Evolutionary conservation across 352 stramenopile genomes (phyloP).

Genomic region (Phytophthora sansomeana): DNA sequence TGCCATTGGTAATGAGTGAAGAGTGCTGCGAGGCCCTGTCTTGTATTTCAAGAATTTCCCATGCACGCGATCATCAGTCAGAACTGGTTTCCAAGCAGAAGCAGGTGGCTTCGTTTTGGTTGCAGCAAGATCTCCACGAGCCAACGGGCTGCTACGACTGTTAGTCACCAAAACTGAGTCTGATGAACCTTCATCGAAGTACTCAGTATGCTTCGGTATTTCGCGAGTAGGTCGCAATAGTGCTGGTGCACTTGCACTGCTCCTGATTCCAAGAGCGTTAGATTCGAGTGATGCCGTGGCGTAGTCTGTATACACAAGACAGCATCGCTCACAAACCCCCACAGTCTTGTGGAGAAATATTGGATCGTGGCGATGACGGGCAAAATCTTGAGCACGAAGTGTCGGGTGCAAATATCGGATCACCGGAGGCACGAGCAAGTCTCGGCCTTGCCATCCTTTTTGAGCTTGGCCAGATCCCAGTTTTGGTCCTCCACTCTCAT

Average conservation of each 20-base stretch:
- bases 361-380: conserved; percentile 90
- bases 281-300: conserved; percentile 73
- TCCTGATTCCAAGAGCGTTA: conserved; percentile 60
- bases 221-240: conserved; percentile 71
- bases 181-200: conserved; percentile 43
- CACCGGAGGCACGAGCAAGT: conserved; percentile 92
- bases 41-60: conserved; percentile 21
- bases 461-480: conserved; percentile 1
- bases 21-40: conserved; percentile 30
- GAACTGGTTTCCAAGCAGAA: conserved; percentile 69
- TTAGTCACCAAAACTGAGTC: conserved; percentile 39
- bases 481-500: conserved; percentile 16
- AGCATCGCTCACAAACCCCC: conserved; percentile 93
- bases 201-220: conserved; percentile 52
- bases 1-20: conserved; percentile 49
- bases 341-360: conserved; percentile 96
- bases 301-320: conserved; percentile 94
- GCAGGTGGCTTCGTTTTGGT: conserved; percentile 49
- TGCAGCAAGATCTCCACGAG: conserved; percentile 1
- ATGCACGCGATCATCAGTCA: conserved; percentile 25
- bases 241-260: conserved; percentile 56
- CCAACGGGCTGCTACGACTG: conserved; percentile 13
- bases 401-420: conserved; percentile 92
- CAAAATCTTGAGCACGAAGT: conserved; percentile 86
- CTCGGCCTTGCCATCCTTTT: conserved; percentile 35